These are phyloP conservation scores for Skeletonema costatum DNA, from an alignment of 108 stramenopile genomes.

Conservation along the genomic window DNA sequence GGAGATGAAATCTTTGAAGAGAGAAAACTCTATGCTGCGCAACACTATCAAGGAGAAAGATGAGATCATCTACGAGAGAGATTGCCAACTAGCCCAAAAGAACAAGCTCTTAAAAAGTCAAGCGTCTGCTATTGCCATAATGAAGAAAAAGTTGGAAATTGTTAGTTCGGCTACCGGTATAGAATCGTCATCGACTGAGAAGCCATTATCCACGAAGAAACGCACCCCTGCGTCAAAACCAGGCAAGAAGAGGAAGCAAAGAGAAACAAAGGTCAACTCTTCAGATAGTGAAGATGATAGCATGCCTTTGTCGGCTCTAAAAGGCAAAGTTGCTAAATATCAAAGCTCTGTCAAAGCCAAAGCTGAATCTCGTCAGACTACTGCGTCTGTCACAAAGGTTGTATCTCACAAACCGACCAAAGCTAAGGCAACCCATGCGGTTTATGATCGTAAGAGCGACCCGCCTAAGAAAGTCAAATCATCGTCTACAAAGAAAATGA, in stretches of 20 bases:
- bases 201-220: not conserved
- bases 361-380: not conserved
- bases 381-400: not conserved
- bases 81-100: not conserved
- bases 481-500: not conserved
- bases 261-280: not conserved
- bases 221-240: not conserved
- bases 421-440: not conserved
- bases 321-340: not conserved
- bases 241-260: constrained; percentile 14
- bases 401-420: not conserved
- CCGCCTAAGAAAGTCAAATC: not conserved
- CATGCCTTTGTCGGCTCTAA: constrained; percentile 14
- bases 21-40: constrained; percentile 2
- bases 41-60: constrained; percentile 24
- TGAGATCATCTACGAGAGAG: not conserved
- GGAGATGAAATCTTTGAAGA: not conserved
- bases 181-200: not conserved
- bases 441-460: not conserved
- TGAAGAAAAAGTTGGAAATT: constrained; percentile 6
- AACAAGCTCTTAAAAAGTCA: constrained; percentile 16
- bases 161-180: not conserved
- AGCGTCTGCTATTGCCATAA: constrained; percentile 4
- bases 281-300: not conserved
- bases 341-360: not conserved